Percentiles rank a stretch among this genome's conserved stretches.
These are phyloP conservation scores for Rhizopogon sp. DNA, from an alignment of 768 basidiomycete genomes.

Conservation along the genomic window DNA sequence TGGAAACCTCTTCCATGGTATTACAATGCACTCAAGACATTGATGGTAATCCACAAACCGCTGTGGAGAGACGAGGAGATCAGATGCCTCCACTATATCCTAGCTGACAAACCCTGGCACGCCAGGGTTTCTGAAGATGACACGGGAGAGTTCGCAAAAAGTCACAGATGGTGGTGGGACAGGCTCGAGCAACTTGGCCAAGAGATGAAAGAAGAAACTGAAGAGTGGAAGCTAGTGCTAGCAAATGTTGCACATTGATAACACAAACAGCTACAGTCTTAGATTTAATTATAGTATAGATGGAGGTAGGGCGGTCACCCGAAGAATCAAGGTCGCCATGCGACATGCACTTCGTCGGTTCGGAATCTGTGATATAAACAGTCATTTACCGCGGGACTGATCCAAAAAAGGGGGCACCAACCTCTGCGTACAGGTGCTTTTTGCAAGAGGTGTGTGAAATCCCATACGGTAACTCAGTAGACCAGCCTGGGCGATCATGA, in stretches of 20 bases:
- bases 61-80: conserved; percentile 87
- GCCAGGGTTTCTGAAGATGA: conserved; percentile 36
- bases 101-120: conserved; percentile 85
- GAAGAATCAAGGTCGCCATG: conserved; percentile 56
- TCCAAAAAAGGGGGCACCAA: conserved; percentile 24
- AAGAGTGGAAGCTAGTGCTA: conserved; percentile 47
- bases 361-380: conserved; percentile 58
- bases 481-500: conserved; percentile 99
- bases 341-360: conserved; percentile 89
- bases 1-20: conserved; percentile 82
- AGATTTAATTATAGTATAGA: neutral
- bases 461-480: conserved; percentile 92
- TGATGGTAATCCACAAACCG: conserved; percentile 61
- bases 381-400: conserved; percentile 1
- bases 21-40: conserved; percentile 92
- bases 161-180: conserved; percentile 81
- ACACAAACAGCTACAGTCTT: neutral
- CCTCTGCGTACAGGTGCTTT: conserved; percentile 93
- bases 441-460: conserved; percentile 62
- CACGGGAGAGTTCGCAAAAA: conserved; percentile 45
- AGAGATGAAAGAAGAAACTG: conserved; percentile 42
- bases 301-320: neutral
- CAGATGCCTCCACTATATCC: conserved; percentile 82
- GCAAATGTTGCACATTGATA: conserved; percentile 37
- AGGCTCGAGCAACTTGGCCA: conserved; percentile 39